Evolutionary conservation across 116 monocot species (phyloP).

Genomic region (Cymodocea nodosa): DNA sequence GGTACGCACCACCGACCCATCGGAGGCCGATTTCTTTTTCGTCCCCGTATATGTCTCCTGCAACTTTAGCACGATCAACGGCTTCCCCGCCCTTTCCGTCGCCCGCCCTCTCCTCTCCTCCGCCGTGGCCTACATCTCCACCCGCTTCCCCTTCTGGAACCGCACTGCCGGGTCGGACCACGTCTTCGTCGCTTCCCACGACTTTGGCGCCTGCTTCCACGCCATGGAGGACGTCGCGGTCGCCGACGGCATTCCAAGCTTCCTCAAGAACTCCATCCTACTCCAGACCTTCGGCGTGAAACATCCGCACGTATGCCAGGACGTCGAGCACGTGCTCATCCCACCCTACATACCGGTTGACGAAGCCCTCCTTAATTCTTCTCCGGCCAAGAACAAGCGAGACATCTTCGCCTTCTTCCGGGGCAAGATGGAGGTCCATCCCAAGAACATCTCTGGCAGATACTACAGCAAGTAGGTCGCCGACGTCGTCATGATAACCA

Average conservation of each 20-base stretch:
- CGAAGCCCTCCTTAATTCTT: background rate
- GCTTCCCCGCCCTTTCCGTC: conserved; percentile 71
- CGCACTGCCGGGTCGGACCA: conserved; percentile 63
- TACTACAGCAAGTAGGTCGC: conserved; percentile 68
- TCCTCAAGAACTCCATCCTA: conserved; percentile 46
- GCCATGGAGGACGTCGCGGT: conserved; percentile 82
- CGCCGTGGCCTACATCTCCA: conserved; percentile 38
- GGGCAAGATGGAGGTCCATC: conserved; percentile 95
- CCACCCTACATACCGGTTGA: conserved; percentile 47
- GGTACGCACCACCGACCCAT: conserved; percentile 29
- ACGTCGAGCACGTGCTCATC: conserved; percentile 59
- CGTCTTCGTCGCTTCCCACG: conserved; percentile 90
- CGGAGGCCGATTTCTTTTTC: conserved; percentile 70
- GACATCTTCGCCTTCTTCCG: conserved; percentile 79
- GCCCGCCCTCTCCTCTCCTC: conserved; percentile 50
- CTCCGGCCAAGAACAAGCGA: conserved; percentile 29
- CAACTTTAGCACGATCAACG: conserved; percentile 79
- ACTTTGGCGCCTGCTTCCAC: conserved; percentile 91
- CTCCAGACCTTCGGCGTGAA: conserved; percentile 81
- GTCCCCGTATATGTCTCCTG: conserved; percentile 96
- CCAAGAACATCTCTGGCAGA: conserved; percentile 88
- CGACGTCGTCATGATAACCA: too few species aligned
- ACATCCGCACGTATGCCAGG: conserved; percentile 47
- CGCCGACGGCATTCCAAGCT: conserved; percentile 54
- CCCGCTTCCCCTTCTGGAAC: conserved; percentile 65